phyloP scores from a whole-genome alignment of 768 basidiomycete genomes.

The Mycena olivaceomarginata region DNA sequence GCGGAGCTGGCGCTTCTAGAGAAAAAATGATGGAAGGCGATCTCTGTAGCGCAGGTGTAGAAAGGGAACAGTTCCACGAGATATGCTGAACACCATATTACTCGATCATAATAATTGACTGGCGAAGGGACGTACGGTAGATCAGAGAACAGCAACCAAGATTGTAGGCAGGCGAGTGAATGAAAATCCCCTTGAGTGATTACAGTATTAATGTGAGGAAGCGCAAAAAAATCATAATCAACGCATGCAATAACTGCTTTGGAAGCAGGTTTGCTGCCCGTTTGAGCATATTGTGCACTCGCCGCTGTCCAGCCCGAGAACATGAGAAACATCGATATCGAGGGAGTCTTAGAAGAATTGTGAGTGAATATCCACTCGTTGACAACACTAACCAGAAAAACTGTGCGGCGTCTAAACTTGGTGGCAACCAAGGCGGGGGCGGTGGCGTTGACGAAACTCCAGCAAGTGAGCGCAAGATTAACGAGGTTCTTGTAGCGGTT shows the following conservation, averaged over 20 bases:
- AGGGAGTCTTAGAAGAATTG: too few species aligned
- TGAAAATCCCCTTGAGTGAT: conserved; percentile 68
- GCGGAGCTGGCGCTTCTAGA: conserved; percentile 73
- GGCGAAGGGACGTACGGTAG: conserved; percentile 62
- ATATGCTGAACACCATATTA: conserved; percentile 62
- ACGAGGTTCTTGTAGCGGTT: conserved; percentile 74
- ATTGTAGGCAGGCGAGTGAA: conserved; percentile 75
- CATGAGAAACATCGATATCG: too few species aligned
- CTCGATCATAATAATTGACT: too few species aligned
- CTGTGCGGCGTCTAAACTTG: conserved; percentile 51
- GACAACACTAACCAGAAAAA: too few species aligned
- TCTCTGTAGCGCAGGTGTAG: conserved; percentile 63
- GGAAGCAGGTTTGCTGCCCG: too few species aligned
- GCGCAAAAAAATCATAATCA: too few species aligned
- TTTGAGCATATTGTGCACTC: too few species aligned
- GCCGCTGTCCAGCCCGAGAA: too few species aligned
- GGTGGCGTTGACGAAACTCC: conserved; percentile 74
- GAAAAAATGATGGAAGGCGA: conserved; percentile 77
- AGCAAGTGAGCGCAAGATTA: conserved; percentile 72
- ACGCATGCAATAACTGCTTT: too few species aligned
- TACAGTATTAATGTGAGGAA: too few species aligned
- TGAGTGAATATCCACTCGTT: too few species aligned
- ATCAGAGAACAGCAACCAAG: conserved; percentile 74
- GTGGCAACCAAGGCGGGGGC: conserved; percentile 68
- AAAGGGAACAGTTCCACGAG: conserved; percentile 83